phyloP scores from a whole-genome alignment of 2,329 filamentous ascomycete species.

The Fusarium sp. region DNA sequence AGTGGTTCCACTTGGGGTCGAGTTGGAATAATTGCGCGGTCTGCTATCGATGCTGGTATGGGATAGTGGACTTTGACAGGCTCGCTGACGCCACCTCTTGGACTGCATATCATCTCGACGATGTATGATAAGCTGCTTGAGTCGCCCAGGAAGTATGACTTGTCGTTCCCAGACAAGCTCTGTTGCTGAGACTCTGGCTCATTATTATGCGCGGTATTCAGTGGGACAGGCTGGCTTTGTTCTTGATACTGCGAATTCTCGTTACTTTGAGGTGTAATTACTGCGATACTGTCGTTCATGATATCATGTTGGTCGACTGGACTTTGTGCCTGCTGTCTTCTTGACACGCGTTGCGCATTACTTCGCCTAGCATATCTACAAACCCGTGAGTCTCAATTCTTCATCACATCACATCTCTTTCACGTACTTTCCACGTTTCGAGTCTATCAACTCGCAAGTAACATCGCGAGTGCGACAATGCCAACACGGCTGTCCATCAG shows the following conservation, averaged over 20 bases:
- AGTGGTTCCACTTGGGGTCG: slow-evolving; percentile 3
- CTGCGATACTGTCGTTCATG: background rate
- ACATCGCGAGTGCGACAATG: slow-evolving; percentile 29
- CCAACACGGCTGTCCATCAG: slow-evolving; percentile 29
- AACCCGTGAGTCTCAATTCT: background rate
- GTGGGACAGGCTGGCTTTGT: rapidly evolving
- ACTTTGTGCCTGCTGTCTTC: background rate
- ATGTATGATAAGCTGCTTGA: slow-evolving; percentile 32
- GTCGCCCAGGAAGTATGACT: slow-evolving; percentile 19
- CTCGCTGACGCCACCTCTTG: slow-evolving; percentile 20
- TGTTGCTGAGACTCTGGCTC: background rate
- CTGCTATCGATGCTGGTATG: slow-evolving; percentile 26
- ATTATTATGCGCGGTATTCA: rapidly evolving
- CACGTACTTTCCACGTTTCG: slow-evolving; percentile 27
- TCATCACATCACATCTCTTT: rapidly evolving
- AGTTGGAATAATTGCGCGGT: slow-evolving; percentile 4
- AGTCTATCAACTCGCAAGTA: slow-evolving; percentile 31
- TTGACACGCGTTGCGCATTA: background rate
- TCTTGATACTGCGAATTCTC: rapidly evolving
- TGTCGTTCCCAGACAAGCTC: background rate
- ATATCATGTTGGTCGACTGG: background rate
- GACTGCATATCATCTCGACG: slow-evolving; percentile 31
- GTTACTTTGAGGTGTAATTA: background rate
- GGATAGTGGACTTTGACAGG: slow-evolving; percentile 35
- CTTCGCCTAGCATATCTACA: slow-evolving; percentile 10